Evolutionary conservation across 106 monocot genomes (phyloP).

Genomic region (Acorus gramineus): DNA sequence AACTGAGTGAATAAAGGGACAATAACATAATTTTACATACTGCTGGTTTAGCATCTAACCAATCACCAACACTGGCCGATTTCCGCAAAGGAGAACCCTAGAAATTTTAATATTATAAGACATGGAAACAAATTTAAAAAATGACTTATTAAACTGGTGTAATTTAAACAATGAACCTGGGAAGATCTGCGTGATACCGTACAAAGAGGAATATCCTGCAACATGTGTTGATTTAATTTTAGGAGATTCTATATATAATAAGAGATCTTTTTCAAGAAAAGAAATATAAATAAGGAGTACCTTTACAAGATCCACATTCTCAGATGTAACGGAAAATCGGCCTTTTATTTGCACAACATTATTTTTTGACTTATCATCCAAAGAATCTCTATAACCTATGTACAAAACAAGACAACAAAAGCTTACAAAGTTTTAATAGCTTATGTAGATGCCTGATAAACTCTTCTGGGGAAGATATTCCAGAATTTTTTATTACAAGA

Average conservation of each 20-base stretch:
- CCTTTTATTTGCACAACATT: constrained; percentile 93
- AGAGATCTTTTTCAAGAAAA: not conserved
- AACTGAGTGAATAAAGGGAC: not conserved
- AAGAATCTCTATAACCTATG: constrained; percentile 61
- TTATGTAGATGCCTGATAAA: too few species aligned
- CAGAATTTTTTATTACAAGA: too few species aligned
- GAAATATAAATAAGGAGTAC: constrained; percentile 13
- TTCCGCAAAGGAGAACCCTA: constrained; percentile 63
- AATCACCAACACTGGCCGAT: constrained; percentile 84
- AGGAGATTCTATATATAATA: not conserved
- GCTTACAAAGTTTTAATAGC: too few species aligned
- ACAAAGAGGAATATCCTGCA: constrained; percentile 59
- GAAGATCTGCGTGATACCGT: constrained; percentile 34
- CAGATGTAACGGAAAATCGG: constrained; percentile 96
- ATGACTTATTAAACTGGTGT: not conserved
- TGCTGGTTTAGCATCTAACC: constrained; percentile 49
- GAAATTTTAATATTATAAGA: constrained; percentile 3
- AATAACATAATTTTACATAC: constrained; percentile 20
- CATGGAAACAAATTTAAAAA: not conserved
- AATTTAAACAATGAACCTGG: constrained; percentile 26
- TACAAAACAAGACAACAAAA: constrained; percentile 3
- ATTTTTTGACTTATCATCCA: constrained; percentile 59
- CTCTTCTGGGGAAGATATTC: too few species aligned
- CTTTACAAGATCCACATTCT: constrained; percentile 95
- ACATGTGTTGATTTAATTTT: not conserved